Evolutionary conservation across 257 asterid genomes (phyloP).

Genomic region (Nicotiana noctiflora): DNA sequence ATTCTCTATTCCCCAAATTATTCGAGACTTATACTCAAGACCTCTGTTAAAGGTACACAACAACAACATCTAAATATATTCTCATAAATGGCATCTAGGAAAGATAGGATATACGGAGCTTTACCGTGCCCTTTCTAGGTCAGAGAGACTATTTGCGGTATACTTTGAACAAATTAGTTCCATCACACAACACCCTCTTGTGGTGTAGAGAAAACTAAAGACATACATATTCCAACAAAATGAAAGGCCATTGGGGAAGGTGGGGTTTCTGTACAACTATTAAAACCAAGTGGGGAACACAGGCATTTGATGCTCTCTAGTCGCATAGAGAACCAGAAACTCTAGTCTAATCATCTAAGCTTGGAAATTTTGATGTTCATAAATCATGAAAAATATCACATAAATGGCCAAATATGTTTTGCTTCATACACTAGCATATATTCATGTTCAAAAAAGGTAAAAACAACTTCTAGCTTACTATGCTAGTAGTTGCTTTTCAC

Average conservation of each 20-base stretch:
- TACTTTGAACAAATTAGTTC: too few relatives aligned
- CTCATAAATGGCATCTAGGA: too few relatives aligned
- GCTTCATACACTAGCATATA: not conserved
- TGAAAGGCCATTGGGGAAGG: not conserved
- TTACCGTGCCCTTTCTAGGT: too few relatives aligned
- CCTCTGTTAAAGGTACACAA: too few relatives aligned
- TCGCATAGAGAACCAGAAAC: not conserved
- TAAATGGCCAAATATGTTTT: not conserved
- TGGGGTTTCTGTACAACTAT: not conserved
- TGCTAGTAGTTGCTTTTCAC: not conserved
- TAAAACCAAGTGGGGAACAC: slow-evolving; percentile 3
- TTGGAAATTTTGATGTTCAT: not conserved
- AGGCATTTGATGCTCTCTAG: not conserved
- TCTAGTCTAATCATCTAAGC: not conserved
- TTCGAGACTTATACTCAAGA: too few relatives aligned
- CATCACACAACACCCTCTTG: not conserved
- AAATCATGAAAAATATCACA: not conserved
- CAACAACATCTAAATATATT: too few relatives aligned
- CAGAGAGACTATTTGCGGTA: too few relatives aligned
- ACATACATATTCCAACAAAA: not conserved
- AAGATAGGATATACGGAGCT: too few relatives aligned
- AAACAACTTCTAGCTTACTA: not conserved
- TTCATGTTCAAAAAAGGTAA: not conserved
- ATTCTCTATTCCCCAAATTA: not conserved
- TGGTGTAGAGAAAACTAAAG: not conserved